A percentile compares a stretch with the other conserved stretches of the same genome.
Conservation (phyloP, 805 yeast genomes). For the Debaryomyces tyrocola region DNA sequence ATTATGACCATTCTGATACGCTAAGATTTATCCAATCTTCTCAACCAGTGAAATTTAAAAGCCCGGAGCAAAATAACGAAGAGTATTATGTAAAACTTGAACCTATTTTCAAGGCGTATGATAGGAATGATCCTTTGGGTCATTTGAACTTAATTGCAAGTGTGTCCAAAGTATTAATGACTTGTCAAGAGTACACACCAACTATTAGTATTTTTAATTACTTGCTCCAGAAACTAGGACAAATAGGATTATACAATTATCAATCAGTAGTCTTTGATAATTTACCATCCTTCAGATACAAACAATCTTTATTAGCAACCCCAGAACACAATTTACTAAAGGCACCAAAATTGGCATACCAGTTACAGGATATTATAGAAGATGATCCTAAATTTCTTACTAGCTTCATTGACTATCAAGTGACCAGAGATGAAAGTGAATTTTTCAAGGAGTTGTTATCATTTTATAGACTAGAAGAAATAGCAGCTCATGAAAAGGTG, state of each 20-base stretch:
- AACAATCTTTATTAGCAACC: conserved; percentile 20
- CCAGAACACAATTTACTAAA: conserved; percentile 1
- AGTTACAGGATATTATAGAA: conserved; percentile 25
- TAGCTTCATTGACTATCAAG: conserved; percentile 26
- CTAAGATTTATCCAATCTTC: conserved; percentile 15
- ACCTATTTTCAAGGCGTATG: conserved; percentile 14
- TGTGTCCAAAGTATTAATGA: conserved; percentile 9
- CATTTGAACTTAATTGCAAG: conserved; percentile 13
- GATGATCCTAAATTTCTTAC: conserved; percentile 28
- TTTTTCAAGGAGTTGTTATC: conserved; percentile 25
- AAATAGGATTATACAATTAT: conserved; percentile 19
- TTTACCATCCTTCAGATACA: conserved; percentile 22
- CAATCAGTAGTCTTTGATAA: conserved; percentile 28
- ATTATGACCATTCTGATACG: conserved; percentile 31
- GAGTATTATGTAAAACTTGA: conserved; percentile 22
- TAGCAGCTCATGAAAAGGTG: conserved; percentile 19
- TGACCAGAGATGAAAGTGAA: conserved; percentile 14
- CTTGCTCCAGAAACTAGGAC: conserved; percentile 26
- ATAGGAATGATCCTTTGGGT: conserved; percentile 3
- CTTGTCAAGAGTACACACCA: conserved; percentile 20
- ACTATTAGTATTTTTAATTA: conserved; percentile 20
- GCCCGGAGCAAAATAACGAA: conserved; percentile 12
- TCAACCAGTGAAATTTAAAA: conserved; percentile 10
- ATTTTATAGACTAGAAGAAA: conserved; percentile 25
- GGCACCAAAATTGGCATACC: conserved; percentile 14